phyloP scores from a whole-genome alignment of 139 green algal genomes.

The Mesotaenium endlicherianum region DNA sequence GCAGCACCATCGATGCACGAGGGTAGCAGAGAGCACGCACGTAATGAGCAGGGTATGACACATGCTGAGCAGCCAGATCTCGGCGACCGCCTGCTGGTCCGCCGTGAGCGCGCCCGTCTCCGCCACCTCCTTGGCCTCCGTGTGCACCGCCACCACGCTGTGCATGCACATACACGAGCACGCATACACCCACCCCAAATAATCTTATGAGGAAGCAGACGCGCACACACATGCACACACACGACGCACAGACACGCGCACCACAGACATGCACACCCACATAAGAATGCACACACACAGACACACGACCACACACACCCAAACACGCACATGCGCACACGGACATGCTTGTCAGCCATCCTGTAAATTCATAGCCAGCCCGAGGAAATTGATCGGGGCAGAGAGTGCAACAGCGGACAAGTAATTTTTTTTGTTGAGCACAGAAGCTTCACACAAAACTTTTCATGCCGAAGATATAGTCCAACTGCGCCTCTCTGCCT shows the following conservation, averaged over 20 bases:
- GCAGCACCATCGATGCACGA: too few species aligned
- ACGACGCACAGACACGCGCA: neutral
- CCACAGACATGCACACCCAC: neutral
- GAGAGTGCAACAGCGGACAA: too few species aligned
- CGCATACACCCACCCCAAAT: neutral
- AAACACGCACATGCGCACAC: neutral
- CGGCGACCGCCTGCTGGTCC: neutral
- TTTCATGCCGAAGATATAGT: too few species aligned
- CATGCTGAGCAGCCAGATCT: conserved; percentile 6
- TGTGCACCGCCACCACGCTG: neutral
- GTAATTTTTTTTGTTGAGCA: too few species aligned
- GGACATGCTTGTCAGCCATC: too few species aligned
- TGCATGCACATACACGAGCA: neutral
- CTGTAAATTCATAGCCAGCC: too few species aligned
- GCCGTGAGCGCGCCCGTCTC: neutral
- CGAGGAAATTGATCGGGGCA: too few species aligned
- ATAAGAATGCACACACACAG: neutral
- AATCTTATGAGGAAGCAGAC: neutral
- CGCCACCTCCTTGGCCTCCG: neutral
- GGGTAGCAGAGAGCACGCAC: neutral
- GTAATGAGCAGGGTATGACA: neutral
- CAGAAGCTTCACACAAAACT: too few species aligned
- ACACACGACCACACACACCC: neutral
- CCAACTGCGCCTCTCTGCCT: too few species aligned
- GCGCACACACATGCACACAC: neutral